These are phyloP conservation scores for Mucuna pruriens DNA, from an alignment of 306 rosid species.

Conservation along the genomic window DNA sequence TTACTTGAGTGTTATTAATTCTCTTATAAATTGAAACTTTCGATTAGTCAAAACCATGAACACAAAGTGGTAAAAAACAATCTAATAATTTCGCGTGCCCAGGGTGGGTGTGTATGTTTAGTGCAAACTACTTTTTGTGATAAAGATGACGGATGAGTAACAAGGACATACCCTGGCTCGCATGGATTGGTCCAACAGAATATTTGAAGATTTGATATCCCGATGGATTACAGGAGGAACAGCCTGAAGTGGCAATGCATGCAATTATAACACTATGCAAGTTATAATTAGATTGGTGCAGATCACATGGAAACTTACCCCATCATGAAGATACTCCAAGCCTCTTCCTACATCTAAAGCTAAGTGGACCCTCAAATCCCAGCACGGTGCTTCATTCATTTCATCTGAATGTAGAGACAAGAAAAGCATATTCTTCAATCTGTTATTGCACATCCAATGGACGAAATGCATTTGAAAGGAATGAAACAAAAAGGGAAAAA, in stretches of 20 bases:
- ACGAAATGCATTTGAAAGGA: background rate
- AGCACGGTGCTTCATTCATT: constrained; percentile 54
- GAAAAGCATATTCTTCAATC: constrained; percentile 2
- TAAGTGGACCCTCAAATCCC: constrained; percentile 73
- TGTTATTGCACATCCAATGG: background rate
- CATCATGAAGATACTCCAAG: constrained; percentile 90
- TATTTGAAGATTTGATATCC: constrained; percentile 80
- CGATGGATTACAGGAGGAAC: constrained; percentile 86
- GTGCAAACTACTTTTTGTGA: background rate
- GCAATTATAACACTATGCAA: background rate
- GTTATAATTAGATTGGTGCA: background rate
- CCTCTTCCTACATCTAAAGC: constrained; percentile 83
- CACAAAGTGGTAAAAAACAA: too few species aligned
- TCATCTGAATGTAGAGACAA: constrained; percentile 46
- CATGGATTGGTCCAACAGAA: constrained; percentile 79
- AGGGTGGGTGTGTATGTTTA: background rate
- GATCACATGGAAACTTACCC: constrained; percentile 56
- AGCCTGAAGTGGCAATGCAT: constrained; percentile 56
- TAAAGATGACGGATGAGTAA: background rate
- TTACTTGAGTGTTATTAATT: too few species aligned
- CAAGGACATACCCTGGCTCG: constrained; percentile 69
- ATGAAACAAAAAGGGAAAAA: background rate
- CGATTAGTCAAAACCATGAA: too few species aligned
- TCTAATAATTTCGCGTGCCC: too few species aligned
- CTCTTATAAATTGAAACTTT: too few species aligned